These are phyloP conservation scores for Tylopilus plumbeoviolaceoides DNA, from an alignment of 768 basidiomycete genomes.

Conservation along the genomic window DNA sequence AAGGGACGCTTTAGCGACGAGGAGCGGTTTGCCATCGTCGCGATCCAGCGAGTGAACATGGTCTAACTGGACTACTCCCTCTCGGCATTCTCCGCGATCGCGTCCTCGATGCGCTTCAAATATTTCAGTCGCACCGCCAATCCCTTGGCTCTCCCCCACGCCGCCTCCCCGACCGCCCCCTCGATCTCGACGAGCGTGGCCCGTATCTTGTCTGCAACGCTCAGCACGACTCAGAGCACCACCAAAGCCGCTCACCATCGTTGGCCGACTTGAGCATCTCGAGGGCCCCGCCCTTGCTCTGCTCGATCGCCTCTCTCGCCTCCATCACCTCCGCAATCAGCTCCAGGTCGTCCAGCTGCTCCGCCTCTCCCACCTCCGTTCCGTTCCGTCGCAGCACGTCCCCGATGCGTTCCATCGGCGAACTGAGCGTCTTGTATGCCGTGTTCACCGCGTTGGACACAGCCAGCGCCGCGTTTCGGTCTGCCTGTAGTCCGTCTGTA, in stretches of 20 bases:
- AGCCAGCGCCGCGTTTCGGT: constrained; percentile 21
- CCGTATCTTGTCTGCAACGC: constrained; percentile 47
- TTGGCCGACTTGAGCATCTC: constrained; percentile 51
- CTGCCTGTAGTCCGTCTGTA: constrained; percentile 17
- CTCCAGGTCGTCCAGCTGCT: constrained; percentile 64
- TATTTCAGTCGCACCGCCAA: constrained; percentile 73
- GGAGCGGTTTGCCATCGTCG: constrained; percentile 5
- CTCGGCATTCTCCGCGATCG: constrained; percentile 27
- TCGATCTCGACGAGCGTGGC: constrained; percentile 45
- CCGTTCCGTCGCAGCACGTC: constrained; percentile 73
- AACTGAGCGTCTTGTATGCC: constrained; percentile 73
- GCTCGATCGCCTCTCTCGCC: constrained; percentile 71
- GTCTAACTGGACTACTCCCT: neutral
- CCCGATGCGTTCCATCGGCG: constrained; percentile 71
- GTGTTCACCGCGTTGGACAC: constrained; percentile 76
- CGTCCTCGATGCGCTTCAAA: constrained; percentile 54
- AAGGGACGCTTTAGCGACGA: constrained; percentile 14
- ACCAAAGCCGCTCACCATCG: constrained; percentile 39
- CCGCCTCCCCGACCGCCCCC: constrained; percentile 42
- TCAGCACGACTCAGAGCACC: neutral
- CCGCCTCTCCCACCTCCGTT: constrained; percentile 56
- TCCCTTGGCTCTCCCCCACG: constrained; percentile 56
- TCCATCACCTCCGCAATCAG: constrained; percentile 80
- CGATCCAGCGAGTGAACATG: neutral
- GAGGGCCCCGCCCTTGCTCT: constrained; percentile 45